Evolutionary conservation across 2,329 filamentous ascomycete species (phyloP), one percentile per base, ranked within the genome.

Genomic region (Colletotrichum zoysiae): DNA sequence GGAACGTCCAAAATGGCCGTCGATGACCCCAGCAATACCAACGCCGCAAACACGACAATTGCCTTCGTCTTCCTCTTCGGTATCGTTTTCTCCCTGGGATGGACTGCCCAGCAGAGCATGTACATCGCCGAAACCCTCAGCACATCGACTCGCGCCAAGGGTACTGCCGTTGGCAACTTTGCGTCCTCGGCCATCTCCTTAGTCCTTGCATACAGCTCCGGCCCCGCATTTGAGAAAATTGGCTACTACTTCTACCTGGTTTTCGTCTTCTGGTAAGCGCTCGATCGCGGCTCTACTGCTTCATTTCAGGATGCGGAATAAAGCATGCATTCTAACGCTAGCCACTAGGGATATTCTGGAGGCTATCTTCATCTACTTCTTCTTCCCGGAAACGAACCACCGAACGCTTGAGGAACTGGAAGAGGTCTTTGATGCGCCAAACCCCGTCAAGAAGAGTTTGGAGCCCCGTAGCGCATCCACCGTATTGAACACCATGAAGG

Each of bases 1-100:
- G 84, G 84, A 3, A 86, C 84, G 0, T 84, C 82, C 73, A 86
- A 86, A 74, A 66, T 84, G 56, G 80, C 83, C 1, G 78, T 79
- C 1, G 82, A 84, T n/a, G 74, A 84, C 30, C 78, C 79, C 1
- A 74, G 74, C 30, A 80, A 84, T 56, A 67, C 69, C 0, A 76
- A 81, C 0, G 83, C 84, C 0, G 84, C 84, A 35, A 84, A 85
- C 70, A 80, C 82, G 0, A 84, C 84, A 11, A 82, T 87, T 5
- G 85, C 85, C 6, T 84, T 88, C 66, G 85, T 88, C 50, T 88
- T 86, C 74, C 79, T 88, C 12, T 88, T 88, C 50, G 85, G 86
- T 4, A 83, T 86, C 38, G 83, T 85, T 1, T 87, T 87, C 75
- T 86, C 84, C 0, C 83, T 87, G 18, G 85, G 85, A 0, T 87